Base-by-base conservation (phyloP, 345 rosid species). In the Eucalyptus lansdowneana region DNA sequence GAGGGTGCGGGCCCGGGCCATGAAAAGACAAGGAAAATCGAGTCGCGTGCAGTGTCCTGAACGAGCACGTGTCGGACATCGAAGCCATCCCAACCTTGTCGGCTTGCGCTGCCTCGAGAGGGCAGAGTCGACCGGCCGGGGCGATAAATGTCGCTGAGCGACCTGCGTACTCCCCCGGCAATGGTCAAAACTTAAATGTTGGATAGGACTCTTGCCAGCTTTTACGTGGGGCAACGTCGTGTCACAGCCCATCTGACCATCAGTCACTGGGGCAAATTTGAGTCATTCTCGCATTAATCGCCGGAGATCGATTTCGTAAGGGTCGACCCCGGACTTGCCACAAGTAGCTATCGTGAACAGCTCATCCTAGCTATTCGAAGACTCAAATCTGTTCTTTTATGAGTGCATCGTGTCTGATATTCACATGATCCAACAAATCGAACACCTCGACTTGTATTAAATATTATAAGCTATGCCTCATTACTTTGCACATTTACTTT, bases 351-450 rank as follows among this genome's bases (percentile, higher is more conserved):
- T 7, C 12, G 6, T 21, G 11, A 37, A 37, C 27, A 19, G 81
- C 14, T 72, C 81, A 72, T 19, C 27, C 14, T 37, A 72, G 12
- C 45, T 11, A 37, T 12, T 72, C 0, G 8, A 37, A 37, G 15
- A 37, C 83, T 37, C 27, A 42, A 37, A 37, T 72, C 42, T 3
- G 4, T 72, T 72, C 14, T 19, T 72, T 72, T 37, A 21, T 11
- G 12, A 42, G 83, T 6, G 12, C 1, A 6, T 9, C 0, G 14
- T 19, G 25, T 2, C 3, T 19, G 5, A 19, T 11, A 2, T 37
- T 0, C 45, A 10, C 11, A 12, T 72, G 8, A 21, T 37, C 1
- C 14, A 19, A 10, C 1, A 0, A 2, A 19, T 19, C 1, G 14
- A 72, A 5, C 2, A 37, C 2, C 12, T 37, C 1, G 4, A 19